Base-by-base conservation (phyloP, 441 rosid species). In the Lepidium campestre region DNA sequence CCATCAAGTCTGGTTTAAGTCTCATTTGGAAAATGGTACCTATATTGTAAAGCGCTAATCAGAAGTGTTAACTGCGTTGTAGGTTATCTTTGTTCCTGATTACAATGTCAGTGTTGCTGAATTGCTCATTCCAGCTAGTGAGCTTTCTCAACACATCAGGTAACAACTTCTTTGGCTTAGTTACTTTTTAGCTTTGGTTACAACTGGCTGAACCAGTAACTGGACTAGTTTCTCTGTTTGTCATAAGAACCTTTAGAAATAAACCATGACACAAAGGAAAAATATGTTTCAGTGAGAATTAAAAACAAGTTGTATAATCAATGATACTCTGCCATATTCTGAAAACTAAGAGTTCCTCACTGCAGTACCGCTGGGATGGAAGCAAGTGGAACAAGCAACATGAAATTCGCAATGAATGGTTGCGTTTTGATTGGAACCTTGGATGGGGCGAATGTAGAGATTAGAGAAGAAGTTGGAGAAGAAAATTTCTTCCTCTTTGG, bases 311-410 rank as follows among this genome's bases (percentile, higher is more conserved):
- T 47, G 32, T 29, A 55, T 46, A 65, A 15, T 31, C 41, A 49
- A 32, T 31, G 25, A 1, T 9, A 13, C 29, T 57, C 12, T 50
- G 17, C 44, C 52, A 22, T 36, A 40, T 47, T 20, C 41, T 59
- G 62, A 44, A 44, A 52, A 53, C 32, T 56, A 59, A 59, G 45
- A 55, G 46, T 55, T 69, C 12, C 57, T 22, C 22, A 48, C 23
- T 73, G 65, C 72, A 91, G 99, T 72, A 94, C 98, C 39, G 96
- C 98, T 63, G 99, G 99, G 27, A 94, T 94, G 99, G 99, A 94
- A 80, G 99, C 99, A 22, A 94, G 99, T 76, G 99, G 99, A 77
- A 94, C 99, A 57, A 91, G 99, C 82, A 94, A 94, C 80, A 94
- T 94, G 99, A 94, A 94, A 85, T 94, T 94, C 75, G 77, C 97